A percentile compares a stretch with the other conserved stretches of the same genome.
Evolutionary conservation across 2,329 filamentous ascomycete genomes (phyloP).

Genomic region (Apiospora aurea): DNA sequence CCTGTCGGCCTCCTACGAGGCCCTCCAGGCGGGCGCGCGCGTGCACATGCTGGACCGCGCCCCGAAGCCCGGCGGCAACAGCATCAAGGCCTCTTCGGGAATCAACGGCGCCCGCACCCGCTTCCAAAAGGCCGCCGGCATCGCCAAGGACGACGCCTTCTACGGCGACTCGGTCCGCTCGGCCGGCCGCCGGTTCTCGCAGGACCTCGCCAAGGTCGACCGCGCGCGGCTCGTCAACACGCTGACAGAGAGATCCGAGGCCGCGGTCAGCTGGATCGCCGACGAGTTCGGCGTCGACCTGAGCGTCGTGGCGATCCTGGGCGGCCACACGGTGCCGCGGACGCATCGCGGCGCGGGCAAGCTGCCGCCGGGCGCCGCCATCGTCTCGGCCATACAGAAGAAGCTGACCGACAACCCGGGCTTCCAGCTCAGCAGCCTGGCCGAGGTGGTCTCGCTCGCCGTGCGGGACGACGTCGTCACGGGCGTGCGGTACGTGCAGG

Average conservation of each 20-base stretch:
- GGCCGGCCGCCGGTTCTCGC: constrained; percentile 54
- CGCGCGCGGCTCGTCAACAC: constrained; percentile 54
- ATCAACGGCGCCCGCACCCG: constrained; percentile 69
- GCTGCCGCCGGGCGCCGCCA: constrained; percentile 64
- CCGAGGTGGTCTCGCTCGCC: constrained; percentile 60
- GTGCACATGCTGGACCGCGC: constrained; percentile 67
- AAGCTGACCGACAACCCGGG: constrained; percentile 54
- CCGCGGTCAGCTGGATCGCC: constrained; percentile 62
- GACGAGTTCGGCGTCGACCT: constrained; percentile 66
- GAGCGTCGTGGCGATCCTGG: constrained; percentile 63
- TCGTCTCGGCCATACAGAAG: constrained; percentile 61
- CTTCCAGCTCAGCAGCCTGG: constrained; percentile 60
- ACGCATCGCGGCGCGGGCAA: constrained; percentile 65
- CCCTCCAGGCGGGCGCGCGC: constrained; percentile 57
- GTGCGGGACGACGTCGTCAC: constrained; percentile 44
- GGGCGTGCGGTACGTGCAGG: constrained; percentile 58
- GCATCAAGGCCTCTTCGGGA: constrained; percentile 71
- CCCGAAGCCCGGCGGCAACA: constrained; percentile 67
- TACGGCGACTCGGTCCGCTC: constrained; percentile 64
- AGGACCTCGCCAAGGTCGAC: constrained; percentile 38
- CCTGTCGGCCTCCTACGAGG: constrained; percentile 63
- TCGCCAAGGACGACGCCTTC: constrained; percentile 51
- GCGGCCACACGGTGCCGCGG: constrained; percentile 62
- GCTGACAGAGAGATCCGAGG: constrained; percentile 55
- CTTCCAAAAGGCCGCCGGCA: constrained; percentile 55